phyloP scores from a whole-genome alignment of 768 basidiomycete genomes.

The Leccinum rimulosum region DNA sequence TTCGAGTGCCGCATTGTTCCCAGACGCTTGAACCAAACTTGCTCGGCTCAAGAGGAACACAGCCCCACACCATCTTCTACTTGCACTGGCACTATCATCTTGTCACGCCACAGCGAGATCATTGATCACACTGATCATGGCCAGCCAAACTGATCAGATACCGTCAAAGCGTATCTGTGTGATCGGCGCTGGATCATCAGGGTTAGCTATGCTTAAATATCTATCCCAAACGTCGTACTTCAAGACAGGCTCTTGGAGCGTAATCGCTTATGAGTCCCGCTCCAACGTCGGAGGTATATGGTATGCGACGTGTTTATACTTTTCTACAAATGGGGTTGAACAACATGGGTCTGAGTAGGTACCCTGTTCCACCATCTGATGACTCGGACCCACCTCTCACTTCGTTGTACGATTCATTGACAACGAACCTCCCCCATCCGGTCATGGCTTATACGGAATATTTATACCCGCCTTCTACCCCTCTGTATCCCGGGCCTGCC shows the following conservation, averaged over 20 bases:
- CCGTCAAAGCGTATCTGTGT: constrained; percentile 53
- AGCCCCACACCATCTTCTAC: neutral
- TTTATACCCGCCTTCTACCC: constrained; percentile 68
- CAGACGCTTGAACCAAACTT: too few species aligned
- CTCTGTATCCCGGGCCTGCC: constrained; percentile 62
- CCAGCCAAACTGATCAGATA: neutral
- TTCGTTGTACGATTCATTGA: constrained; percentile 75
- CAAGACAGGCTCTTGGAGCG: constrained; percentile 59
- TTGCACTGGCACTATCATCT: neutral
- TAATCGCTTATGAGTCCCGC: constrained; percentile 62
- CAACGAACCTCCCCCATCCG: constrained; percentile 80
- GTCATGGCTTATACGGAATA: constrained; percentile 67
- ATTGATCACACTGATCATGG: constrained; percentile 3
- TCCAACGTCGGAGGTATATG: constrained; percentile 74
- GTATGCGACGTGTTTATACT: constrained; percentile 38
- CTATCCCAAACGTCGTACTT: constrained; percentile 58
- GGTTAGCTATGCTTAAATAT: constrained; percentile 67
- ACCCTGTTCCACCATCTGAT: constrained; percentile 49
- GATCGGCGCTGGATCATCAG: constrained; percentile 75
- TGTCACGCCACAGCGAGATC: neutral
- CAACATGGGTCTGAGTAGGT: constrained; percentile 36
- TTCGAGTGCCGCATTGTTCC: neutral
- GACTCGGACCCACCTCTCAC: constrained; percentile 50
- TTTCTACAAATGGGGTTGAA: neutral
- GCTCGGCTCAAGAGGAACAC: neutral